Percentiles rank a stretch among this genome's conserved stretches.
Conservation (phyloP, 176 grass and related monocot genomes). For the Carex scoparia region DNA sequence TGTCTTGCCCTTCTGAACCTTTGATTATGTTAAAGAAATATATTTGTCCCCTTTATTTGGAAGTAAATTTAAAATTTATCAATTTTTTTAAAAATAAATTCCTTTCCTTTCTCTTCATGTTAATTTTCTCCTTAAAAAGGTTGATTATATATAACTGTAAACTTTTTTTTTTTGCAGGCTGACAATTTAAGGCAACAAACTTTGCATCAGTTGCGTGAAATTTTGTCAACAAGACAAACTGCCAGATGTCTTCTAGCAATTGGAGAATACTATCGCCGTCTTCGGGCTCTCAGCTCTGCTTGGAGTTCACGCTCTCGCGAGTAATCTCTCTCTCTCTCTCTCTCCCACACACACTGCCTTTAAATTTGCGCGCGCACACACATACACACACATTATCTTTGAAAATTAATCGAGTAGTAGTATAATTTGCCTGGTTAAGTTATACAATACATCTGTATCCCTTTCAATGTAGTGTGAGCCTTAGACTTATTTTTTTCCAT, state of each 20-base stretch:
- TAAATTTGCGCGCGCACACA: neutral
- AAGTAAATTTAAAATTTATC: too few relatives aligned
- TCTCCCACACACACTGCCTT: too few relatives aligned
- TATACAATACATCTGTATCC: neutral
- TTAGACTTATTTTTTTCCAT: neutral
- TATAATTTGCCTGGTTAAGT: neutral
- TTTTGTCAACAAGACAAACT: slow-evolving; percentile 60
- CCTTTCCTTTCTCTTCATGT: slow-evolving; percentile 7
- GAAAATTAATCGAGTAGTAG: neutral
- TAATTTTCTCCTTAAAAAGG: slow-evolving; percentile 10
- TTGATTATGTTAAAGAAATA: too few relatives aligned
- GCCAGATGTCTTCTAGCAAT: slow-evolving; percentile 79
- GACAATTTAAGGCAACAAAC: slow-evolving; percentile 86
- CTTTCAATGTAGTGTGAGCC: neutral
- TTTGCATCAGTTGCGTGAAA: slow-evolving; percentile 68
- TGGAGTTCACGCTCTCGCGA: slow-evolving; percentile 79
- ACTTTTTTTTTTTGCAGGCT: slow-evolving; percentile 40
- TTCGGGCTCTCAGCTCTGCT: slow-evolving; percentile 81
- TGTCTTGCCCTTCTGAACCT: too few relatives aligned
- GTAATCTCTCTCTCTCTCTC: slow-evolving; percentile 33
- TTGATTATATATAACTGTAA: neutral
- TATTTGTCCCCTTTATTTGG: too few relatives aligned
- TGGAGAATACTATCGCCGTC: slow-evolving; percentile 80
- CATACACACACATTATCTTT: neutral
- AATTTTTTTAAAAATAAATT: too few relatives aligned